phyloP scores from a whole-genome alignment of 441 rosid species.

The Erysimum cheiri region DNA sequence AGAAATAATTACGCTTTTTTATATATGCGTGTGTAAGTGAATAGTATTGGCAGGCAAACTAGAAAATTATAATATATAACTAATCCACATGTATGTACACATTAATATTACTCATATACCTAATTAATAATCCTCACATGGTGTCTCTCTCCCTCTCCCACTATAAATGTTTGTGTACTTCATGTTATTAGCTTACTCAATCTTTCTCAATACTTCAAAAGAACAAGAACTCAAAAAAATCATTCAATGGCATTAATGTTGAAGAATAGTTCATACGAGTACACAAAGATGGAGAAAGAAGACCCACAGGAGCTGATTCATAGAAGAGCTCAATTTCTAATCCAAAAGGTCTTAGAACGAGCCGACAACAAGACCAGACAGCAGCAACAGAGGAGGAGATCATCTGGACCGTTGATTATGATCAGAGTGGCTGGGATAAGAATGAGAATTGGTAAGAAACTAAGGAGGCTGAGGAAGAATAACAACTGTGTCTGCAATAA shows the following conservation, averaged over 20 bases:
- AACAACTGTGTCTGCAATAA: conserved; percentile 32
- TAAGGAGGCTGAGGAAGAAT: conserved; percentile 66
- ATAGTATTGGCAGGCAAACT: conserved; percentile 10
- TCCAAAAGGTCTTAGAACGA: conserved; percentile 64
- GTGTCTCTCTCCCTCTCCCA: conserved; percentile 15
- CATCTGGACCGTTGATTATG: conserved; percentile 50
- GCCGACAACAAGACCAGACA: conserved; percentile 52
- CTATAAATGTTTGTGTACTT: conserved; percentile 36
- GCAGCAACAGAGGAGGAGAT: conserved; percentile 30
- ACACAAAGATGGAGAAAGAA: conserved; percentile 69
- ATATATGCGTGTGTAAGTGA: not conserved
- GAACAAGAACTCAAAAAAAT: conserved; percentile 20
- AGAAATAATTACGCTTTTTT: conserved; percentile 2
- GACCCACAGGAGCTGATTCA: conserved; percentile 65
- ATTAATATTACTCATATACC: conserved; percentile 21
- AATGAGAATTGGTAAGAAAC: conserved; percentile 72
- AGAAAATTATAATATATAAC: conserved; percentile 1
- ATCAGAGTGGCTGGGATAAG: conserved; percentile 63
- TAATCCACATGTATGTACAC: conserved; percentile 16
- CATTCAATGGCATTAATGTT: conserved; percentile 37
- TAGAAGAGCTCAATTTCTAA: conserved; percentile 80
- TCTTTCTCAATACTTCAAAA: conserved; percentile 24
- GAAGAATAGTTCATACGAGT: conserved; percentile 48
- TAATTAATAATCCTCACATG: conserved; percentile 39
- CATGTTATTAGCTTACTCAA: conserved; percentile 32